A percentile compares a stretch with the other conserved stretches of the same genome.
phyloP scores from a whole-genome alignment of 306 rosid genomes.

The Albizia julibrissin region DNA sequence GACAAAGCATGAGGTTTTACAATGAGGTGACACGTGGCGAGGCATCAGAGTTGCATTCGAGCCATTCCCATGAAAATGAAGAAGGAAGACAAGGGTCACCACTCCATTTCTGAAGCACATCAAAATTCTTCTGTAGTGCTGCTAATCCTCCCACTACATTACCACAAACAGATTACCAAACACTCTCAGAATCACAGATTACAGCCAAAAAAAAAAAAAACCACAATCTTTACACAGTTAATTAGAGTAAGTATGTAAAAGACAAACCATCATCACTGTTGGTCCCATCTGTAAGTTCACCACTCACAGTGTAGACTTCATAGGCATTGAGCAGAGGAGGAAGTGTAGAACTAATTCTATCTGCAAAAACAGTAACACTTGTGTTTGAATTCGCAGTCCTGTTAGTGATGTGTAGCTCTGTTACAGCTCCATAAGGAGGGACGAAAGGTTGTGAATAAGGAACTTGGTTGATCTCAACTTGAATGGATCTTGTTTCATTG shows the following conservation, averaged over 20 bases:
- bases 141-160: constrained; percentile 29
- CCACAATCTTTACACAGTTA: neutral
- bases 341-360: constrained; percentile 25
- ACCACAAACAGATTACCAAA: neutral
- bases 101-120: constrained; percentile 22
- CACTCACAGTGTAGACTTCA: constrained; percentile 17
- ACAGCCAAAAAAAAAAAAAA: neutral
- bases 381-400: constrained; percentile 18
- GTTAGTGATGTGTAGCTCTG: constrained; percentile 3
- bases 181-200: neutral
- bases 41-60: constrained; percentile 14
- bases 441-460: constrained; percentile 8
- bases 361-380: neutral
- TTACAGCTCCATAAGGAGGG: constrained; percentile 33
- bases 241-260: neutral
- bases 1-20: constrained; percentile 16
- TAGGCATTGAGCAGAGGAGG: constrained; percentile 42
- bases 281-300: constrained; percentile 19
- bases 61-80: constrained; percentile 35
- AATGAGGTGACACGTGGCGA: constrained; percentile 26
- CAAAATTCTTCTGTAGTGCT: constrained; percentile 20
- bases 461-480: neutral
- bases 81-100: constrained; percentile 41
- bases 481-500: constrained; percentile 17
- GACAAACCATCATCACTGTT: constrained; percentile 19